phyloP scores from a whole-genome alignment of 345 rosid species.

The Euclidium syriacum region DNA sequence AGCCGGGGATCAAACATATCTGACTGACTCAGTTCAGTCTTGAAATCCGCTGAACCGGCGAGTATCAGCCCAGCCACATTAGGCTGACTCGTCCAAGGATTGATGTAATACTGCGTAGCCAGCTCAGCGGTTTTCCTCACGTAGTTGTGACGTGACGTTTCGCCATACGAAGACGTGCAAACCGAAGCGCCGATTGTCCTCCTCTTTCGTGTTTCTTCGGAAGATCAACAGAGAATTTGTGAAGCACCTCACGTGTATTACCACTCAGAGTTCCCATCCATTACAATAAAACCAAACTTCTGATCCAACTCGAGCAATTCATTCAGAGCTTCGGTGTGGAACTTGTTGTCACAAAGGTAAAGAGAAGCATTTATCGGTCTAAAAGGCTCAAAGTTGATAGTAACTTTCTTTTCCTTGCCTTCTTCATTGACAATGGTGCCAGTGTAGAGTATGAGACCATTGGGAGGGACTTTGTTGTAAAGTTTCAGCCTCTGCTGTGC shows the following conservation, averaged over 20 bases:
- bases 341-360: too few species aligned
- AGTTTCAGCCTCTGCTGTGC: slow-evolving; percentile 35
- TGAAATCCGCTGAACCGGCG: slow-evolving; percentile 31
- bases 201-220: slow-evolving; percentile 38
- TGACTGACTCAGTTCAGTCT: slow-evolving; percentile 32
- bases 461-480: slow-evolving; percentile 32
- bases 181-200: slow-evolving; percentile 33
- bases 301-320: neutral
- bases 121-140: too few species aligned
- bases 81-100: too few species aligned
- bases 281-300: slow-evolving; percentile 7
- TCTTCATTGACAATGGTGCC: slow-evolving; percentile 34
- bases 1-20: too few species aligned
- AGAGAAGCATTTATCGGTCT: too few species aligned
- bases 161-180: slow-evolving; percentile 28
- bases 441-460: slow-evolving; percentile 32
- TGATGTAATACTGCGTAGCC: too few species aligned
- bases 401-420: slow-evolving; percentile 33
- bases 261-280: slow-evolving; percentile 35
- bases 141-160: slow-evolving; percentile 27
- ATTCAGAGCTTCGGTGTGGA: too few species aligned
- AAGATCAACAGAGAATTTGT: too few species aligned
- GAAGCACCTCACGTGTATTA: too few species aligned
- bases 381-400: too few species aligned
- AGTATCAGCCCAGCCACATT: slow-evolving; percentile 34